Evolutionary conservation across 1,139 yeast species (phyloP), one percentile per base, ranked within the genome.

Genomic region (Pichia sp.): DNA sequence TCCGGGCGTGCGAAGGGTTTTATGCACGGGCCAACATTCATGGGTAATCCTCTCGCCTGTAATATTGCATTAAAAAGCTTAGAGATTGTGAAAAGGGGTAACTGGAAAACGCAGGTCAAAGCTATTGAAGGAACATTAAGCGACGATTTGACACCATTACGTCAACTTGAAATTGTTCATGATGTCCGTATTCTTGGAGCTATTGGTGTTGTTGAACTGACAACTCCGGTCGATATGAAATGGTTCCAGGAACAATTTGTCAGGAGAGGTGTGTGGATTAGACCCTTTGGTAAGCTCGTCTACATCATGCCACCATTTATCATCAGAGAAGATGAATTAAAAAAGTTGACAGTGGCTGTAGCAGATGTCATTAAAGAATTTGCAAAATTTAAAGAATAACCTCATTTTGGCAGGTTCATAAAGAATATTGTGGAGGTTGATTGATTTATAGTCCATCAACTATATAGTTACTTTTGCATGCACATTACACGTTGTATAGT

Each of bases 151-250:
- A 4, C 20, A 15, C 37, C 39, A 3, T 19, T 42, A 3, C n/a
- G 10, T 12, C 20, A 24, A 1, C 15, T 31, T 11, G 17, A 31
- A 2, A 48, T 50, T 36, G 52, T 52, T 32, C 27, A 41, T 12
- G 52, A 52, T 34, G 45, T 50, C 8, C 42, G 55, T 27, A 71
- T 71, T 1, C 55, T 70, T 56, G 63, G 55, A 11, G 67, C 67
- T 3, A 58, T 65, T 28, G 68, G 66, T 5, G 63, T 62, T 6
- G 56, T 65, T 21, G 66, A 66, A 44, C 44, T 64, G 31, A 53
- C 45, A 12, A 42, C 43, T 4, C 44, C 55, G 2, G 59, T 61
- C 20, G 60, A 65, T 44, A 44, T 51, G 34, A 44, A 39, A 17
- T 45, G 53, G 55, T 48, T 50, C 15, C 55, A 47, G 31, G 35